Conservation (phyloP, 2,329 filamentous ascomycete species). For the Davidsoniella neocaledoniae region DNA sequence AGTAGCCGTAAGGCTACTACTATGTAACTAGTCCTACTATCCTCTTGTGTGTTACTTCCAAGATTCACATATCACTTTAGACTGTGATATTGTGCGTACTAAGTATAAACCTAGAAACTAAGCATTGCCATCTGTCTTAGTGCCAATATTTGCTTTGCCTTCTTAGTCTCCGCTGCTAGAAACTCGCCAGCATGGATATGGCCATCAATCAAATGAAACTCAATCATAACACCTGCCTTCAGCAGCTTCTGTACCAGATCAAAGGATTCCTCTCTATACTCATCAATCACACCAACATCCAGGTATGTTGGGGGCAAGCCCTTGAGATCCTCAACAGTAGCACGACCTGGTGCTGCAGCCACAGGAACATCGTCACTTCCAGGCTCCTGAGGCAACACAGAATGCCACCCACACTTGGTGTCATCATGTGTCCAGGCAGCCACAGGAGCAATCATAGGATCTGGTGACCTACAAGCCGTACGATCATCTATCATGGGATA, state of each 20-base stretch:
- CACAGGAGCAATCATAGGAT: constrained; percentile 3
- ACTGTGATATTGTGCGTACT: too few relatives aligned
- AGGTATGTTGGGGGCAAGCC: constrained; percentile 23
- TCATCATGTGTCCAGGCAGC: constrained; percentile 14
- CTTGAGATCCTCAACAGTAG: constrained; percentile 12
- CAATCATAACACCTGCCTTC: constrained; percentile 20
- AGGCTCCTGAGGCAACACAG: constrained; percentile 11
- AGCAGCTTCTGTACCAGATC: constrained; percentile 19
- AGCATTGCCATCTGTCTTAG: too few relatives aligned
- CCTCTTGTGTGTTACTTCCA: too few relatives aligned
- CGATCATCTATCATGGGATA: constrained; percentile 22
- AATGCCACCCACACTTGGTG: constrained; percentile 16
- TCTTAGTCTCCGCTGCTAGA: constrained; percentile 3
- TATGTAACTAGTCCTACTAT: too few relatives aligned
- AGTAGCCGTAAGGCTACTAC: too few relatives aligned
- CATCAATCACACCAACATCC: constrained; percentile 23
- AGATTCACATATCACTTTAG: too few relatives aligned
- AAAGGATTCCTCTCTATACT: constrained; percentile 22
- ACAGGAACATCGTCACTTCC: constrained; percentile 12
- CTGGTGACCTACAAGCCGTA: neutral
- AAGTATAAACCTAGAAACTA: too few relatives aligned
- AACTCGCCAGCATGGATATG: constrained; percentile 19
- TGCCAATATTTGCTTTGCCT: too few relatives aligned
- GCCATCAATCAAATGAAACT: constrained; percentile 25
- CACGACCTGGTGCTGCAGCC: constrained; percentile 16